A percentile compares a stretch with the other conserved stretches of the same genome.
Evolutionary conservation across 148 eudicot genomes (phyloP).

Genomic region (Nepenthes mirabilis): DNA sequence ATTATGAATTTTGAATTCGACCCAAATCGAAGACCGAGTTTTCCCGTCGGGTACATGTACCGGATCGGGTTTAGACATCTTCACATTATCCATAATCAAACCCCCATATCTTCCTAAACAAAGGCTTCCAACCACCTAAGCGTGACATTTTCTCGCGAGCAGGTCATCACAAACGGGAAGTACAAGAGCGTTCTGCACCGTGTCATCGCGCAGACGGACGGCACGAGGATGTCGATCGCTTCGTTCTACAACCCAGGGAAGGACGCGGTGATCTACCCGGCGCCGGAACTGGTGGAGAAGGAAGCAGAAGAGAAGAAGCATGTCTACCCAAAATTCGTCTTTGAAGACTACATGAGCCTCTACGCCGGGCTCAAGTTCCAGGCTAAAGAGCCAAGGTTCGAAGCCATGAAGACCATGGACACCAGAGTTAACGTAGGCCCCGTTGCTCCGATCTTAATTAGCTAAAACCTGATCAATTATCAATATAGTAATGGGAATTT

Average conservation of each 20-base stretch:
- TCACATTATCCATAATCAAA: no score
- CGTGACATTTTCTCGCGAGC: background rate
- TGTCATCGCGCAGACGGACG: conserved; percentile 38
- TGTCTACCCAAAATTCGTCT: conserved; percentile 39
- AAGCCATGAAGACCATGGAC: conserved; percentile 47
- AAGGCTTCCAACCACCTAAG: no score
- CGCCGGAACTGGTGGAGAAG: conserved; percentile 23
- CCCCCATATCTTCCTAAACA: no score
- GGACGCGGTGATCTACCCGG: conserved; percentile 47
- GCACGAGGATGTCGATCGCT: conserved; percentile 41
- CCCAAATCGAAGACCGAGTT: no score
- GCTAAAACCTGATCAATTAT: conserved; percentile 13
- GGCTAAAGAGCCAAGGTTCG: conserved; percentile 71
- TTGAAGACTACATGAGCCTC: conserved; percentile 47
- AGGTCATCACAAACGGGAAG: conserved; percentile 49
- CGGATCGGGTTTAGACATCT: no score
- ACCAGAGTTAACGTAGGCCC: conserved; percentile 14
- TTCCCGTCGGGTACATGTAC: no score
- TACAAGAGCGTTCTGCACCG: conserved; percentile 45
- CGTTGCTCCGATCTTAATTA: conserved; percentile 2
- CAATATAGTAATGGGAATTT: background rate
- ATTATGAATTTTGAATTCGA: no score
- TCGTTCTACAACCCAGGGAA: conserved; percentile 48
- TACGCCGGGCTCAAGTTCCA: conserved; percentile 42
- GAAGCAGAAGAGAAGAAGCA: conserved; percentile 17